These are phyloP conservation scores for Pestalotiopsis fici DNA, from an alignment of 2,329 filamentous ascomycete genomes.

Conservation along the genomic window DNA sequence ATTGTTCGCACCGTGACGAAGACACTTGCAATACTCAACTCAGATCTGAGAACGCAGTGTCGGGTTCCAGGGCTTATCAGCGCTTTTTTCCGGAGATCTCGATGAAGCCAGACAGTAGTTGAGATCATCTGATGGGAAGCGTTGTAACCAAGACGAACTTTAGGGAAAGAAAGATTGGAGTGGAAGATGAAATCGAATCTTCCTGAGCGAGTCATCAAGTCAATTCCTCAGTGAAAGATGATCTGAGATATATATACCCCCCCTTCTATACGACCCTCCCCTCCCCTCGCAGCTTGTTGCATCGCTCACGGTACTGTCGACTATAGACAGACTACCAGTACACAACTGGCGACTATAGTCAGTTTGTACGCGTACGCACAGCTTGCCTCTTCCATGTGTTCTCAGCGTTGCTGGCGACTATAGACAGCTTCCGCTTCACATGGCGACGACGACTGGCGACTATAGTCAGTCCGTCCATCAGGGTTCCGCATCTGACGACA, in stretches of 20 bases:
- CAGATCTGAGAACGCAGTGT: background rate
- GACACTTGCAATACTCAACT: background rate
- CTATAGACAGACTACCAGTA: too few species aligned
- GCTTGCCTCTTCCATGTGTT: too few species aligned
- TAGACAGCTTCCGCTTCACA: too few species aligned
- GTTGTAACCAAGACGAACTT: background rate
- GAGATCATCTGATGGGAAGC: background rate
- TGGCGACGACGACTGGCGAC: too few species aligned
- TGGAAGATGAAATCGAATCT: background rate
- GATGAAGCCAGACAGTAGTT: background rate
- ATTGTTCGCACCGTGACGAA: conserved; percentile 1
- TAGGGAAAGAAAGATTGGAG: background rate
- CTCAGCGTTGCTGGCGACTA: too few species aligned
- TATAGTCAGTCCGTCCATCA: too few species aligned
- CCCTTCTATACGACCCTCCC: too few species aligned
- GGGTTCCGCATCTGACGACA: too few species aligned
- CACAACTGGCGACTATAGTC: too few species aligned
- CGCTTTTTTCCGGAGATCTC: background rate
- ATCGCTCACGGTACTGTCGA: too few species aligned
- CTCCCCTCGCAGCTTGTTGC: too few species aligned
- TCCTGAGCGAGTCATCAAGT: background rate
- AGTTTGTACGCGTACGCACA: too few species aligned
- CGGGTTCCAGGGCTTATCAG: background rate
- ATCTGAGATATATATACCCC: background rate
- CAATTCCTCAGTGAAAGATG: background rate